phyloP scores from a whole-genome alignment of 2,329 filamentous ascomycete genomes.

The Tolypocladium guangdongense region DNA sequence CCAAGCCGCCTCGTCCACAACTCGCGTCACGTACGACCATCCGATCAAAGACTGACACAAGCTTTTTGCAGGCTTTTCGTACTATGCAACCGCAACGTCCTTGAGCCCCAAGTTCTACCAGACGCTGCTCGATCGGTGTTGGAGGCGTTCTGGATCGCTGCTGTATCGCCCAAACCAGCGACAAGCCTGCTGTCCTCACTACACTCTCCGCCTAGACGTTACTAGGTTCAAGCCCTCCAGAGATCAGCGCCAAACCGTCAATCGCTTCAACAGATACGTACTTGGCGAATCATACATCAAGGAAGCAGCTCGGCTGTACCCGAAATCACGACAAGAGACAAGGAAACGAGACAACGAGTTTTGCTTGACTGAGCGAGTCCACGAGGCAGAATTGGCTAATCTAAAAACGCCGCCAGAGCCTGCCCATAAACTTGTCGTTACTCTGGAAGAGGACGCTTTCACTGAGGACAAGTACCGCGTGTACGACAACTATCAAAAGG shows the following conservation, averaged over 20 bases:
- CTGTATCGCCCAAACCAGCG: constrained; percentile 71
- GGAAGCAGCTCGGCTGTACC: constrained; percentile 51
- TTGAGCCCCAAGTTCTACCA: constrained; percentile 61
- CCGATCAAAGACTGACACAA: constrained; percentile 15
- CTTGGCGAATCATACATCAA: constrained; percentile 57
- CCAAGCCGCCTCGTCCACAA: background rate
- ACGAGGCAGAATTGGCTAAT: constrained; percentile 51
- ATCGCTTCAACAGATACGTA: constrained; percentile 64
- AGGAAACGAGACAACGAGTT: constrained; percentile 57
- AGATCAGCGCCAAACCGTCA: constrained; percentile 65
- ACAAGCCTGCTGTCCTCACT: constrained; percentile 84
- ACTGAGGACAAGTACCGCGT: constrained; percentile 66
- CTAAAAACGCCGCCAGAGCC: constrained; percentile 51
- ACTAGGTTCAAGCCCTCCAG: constrained; percentile 52
- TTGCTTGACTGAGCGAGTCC: constrained; percentile 53
- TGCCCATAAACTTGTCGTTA: constrained; percentile 57
- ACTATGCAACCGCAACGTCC: constrained; percentile 53
- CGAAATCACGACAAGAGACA: constrained; percentile 54
- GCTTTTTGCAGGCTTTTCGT: constrained; percentile 51
- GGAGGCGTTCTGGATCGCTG: constrained; percentile 61
- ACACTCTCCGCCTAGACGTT: constrained; percentile 66
- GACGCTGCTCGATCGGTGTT: constrained; percentile 59
- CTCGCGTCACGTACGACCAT: background rate
- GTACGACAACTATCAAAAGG: constrained; percentile 63
- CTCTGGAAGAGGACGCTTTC: constrained; percentile 58